Base-by-base conservation (phyloP, 257 asterid genomes). In the Salvia splendens region DNA sequence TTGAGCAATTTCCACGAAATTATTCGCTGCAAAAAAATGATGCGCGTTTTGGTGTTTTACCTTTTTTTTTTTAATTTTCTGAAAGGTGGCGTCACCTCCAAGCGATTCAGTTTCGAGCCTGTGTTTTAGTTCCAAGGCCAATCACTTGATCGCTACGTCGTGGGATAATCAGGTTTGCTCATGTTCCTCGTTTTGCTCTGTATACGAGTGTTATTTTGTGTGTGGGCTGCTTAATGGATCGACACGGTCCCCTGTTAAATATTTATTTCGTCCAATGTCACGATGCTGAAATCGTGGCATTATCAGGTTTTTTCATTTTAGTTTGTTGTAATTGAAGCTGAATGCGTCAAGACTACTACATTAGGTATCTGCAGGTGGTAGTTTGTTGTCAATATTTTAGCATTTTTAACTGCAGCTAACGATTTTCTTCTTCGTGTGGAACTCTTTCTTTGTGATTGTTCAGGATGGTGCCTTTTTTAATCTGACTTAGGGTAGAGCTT, bases 161-260 rank as follows among this genome's bases (percentile, higher is more conserved):
- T 93, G 98, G 98, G 98, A 93, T 83, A 93, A 88, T 72, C 98
- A 93, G 96, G 98, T 88, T 64, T 15, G 8, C 53, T 54, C 58
- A 12, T 46, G 66, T 45, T 45, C 16, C 43, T 74, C 9, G 5
- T 9, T 61, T 33, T 68, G 38, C 6, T 20, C 24, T 20, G 24
- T 20, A 0, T 20, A 20, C 7, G 12, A 12, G 12, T 43, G 52
- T 48, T 30, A 16, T 47, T 58, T 16, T 49, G 20, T 32, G 14
- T 35, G 41, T 42, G 28, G 24, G 24, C 24, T 56, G 14, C 43
- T 11, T 48, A 30, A 33, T 32, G 4, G 17, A 50, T 54, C 11
- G n/a, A 15, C 32, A 41, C 61, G 16, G 47, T 36, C 50, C 4
- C 15, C 24, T 20, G 24, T 20, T 20, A 20, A 20, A 1, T 20